Percentiles rank a stretch among this genome's conserved stretches.
These are phyloP conservation scores for Fusarium coffeatum DNA, from an alignment of 2,329 filamentous ascomycete species.

Conservation along the genomic window DNA sequence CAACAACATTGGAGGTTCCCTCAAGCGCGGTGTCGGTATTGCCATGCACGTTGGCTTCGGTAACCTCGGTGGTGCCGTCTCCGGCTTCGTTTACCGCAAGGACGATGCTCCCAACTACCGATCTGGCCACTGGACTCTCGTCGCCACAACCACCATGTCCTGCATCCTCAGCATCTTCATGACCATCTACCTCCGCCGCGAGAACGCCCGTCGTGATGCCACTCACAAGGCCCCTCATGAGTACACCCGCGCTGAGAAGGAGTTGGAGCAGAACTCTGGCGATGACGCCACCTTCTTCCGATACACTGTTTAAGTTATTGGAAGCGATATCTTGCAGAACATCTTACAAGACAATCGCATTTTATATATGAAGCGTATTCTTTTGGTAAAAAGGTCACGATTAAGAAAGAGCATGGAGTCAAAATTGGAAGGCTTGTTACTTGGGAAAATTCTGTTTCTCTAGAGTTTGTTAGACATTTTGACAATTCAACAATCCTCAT, in stretches of 20 bases:
- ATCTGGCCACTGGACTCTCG: constrained; percentile 68
- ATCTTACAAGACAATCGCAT: constrained; percentile 40
- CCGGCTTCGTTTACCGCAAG: constrained; percentile 51
- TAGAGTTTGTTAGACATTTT: constrained; percentile 23
- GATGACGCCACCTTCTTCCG: constrained; percentile 68
- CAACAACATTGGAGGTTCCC: constrained; percentile 10
- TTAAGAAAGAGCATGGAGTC: constrained; percentile 16
- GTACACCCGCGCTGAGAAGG: constrained; percentile 66
- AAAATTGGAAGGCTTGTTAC: constrained; percentile 7
- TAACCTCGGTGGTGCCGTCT: constrained; percentile 53
- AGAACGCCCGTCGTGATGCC: constrained; percentile 66
- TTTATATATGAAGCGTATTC: constrained; percentile 34
- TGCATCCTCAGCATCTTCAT: constrained; percentile 64
- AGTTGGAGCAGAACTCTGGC: constrained; percentile 63
- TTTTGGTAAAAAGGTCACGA: constrained; percentile 27
- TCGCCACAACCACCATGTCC: constrained; percentile 66
- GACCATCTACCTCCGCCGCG: constrained; percentile 66
- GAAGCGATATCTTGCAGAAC: constrained; percentile 34
- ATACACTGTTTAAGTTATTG: constrained; percentile 58
- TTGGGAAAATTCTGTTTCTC: constrained; percentile 13
- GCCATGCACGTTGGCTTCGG: constrained; percentile 65
- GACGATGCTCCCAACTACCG: constrained; percentile 65
- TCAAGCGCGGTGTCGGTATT: constrained; percentile 54
- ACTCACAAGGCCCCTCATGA: constrained; percentile 59
- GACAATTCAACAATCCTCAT: constrained; percentile 21